phyloP scores from a whole-genome alignment of 495 filamentous ascomycete genomes.

The Diplogelasinospora grovesii region DNA sequence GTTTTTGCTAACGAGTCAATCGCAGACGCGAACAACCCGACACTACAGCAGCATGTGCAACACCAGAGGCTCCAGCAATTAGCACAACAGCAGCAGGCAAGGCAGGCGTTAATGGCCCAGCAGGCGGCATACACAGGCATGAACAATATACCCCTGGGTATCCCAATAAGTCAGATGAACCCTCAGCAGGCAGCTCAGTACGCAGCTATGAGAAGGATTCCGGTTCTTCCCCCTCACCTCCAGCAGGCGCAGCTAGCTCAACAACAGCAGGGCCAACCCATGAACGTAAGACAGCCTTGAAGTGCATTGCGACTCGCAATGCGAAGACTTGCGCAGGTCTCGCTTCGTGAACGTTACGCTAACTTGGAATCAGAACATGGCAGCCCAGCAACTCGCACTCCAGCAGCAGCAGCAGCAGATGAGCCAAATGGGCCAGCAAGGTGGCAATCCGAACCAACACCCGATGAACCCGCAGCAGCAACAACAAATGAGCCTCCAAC shows the following conservation, averaged over 20 bases:
- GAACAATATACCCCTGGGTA: conserved; percentile 52
- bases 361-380: conserved; percentile 13
- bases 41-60: conserved; percentile 45
- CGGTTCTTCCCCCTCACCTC: conserved; percentile 39
- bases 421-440: conserved; percentile 37
- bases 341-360: conserved; percentile 10
- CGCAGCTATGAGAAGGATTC: conserved; percentile 24
- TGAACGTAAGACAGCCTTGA: conserved; percentile 30
- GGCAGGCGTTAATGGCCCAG: conserved; percentile 43
- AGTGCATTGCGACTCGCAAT: conserved; percentile 9
- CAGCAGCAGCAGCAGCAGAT: conserved; percentile 41
- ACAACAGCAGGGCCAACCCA: conserved; percentile 35
- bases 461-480: conserved; percentile 39
- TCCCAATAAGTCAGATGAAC: conserved; percentile 45
- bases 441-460: conserved; percentile 34
- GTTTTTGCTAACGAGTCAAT: conserved; percentile 12
- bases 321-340: conserved; percentile 12
- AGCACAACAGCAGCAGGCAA: conserved; percentile 39
- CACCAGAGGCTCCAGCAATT: conserved; percentile 30
- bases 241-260: conserved; percentile 42
- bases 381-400: conserved; percentile 23
- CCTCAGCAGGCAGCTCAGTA: conserved; percentile 19
- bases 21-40: conserved; percentile 46
- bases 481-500: conserved; percentile 37
- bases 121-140: conserved; percentile 34